These are phyloP conservation scores for Podospora sp. DNA, from an alignment of 495 filamentous ascomycete species.

Conservation along the genomic window DNA sequence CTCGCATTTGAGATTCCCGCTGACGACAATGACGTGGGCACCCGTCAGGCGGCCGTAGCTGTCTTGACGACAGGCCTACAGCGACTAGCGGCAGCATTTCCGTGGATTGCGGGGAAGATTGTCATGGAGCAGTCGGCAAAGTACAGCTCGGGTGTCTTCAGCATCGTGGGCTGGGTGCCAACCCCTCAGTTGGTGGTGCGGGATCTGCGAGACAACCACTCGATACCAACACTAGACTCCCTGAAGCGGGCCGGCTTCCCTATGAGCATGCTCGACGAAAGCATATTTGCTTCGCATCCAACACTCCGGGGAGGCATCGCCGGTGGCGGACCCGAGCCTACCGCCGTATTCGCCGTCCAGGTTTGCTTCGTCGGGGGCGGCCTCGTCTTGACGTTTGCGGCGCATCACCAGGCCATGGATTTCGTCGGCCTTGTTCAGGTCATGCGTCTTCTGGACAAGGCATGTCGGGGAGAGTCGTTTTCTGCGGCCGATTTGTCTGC, in stretches of 20 bases:
- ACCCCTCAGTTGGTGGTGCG: slow-evolving; percentile 46
- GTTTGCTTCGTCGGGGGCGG: slow-evolving; percentile 56
- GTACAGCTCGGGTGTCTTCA: slow-evolving; percentile 42
- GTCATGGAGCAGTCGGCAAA: background rate
- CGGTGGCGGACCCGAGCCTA: slow-evolving; percentile 22
- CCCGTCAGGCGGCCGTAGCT: background rate
- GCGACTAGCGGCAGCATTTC: slow-evolving; percentile 41
- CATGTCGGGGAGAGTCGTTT: slow-evolving; percentile 50
- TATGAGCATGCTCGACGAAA: slow-evolving; percentile 57
- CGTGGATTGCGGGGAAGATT: slow-evolving; percentile 59
- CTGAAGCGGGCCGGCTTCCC: slow-evolving; percentile 50
- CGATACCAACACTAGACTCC: slow-evolving; percentile 43
- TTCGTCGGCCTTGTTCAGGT: slow-evolving; percentile 55
- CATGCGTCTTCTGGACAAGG: slow-evolving; percentile 56
- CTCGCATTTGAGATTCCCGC: background rate
- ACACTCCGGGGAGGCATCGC: slow-evolving; percentile 41
- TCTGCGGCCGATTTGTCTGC: slow-evolving; percentile 45
- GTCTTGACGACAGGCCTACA: slow-evolving; percentile 15
- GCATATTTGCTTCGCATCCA: slow-evolving; percentile 48
- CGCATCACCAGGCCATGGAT: slow-evolving; percentile 57
- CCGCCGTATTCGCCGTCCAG: slow-evolving; percentile 52
- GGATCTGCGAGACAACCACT: slow-evolving; percentile 42
- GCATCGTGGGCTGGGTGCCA: slow-evolving; percentile 38
- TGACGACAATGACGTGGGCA: background rate
- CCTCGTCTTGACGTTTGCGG: slow-evolving; percentile 50